A percentile compares a stretch with the other conserved stretches of the same genome.
phyloP scores from a whole-genome alignment of 345 rosid genomes.

The Atalantia buxifolia region DNA sequence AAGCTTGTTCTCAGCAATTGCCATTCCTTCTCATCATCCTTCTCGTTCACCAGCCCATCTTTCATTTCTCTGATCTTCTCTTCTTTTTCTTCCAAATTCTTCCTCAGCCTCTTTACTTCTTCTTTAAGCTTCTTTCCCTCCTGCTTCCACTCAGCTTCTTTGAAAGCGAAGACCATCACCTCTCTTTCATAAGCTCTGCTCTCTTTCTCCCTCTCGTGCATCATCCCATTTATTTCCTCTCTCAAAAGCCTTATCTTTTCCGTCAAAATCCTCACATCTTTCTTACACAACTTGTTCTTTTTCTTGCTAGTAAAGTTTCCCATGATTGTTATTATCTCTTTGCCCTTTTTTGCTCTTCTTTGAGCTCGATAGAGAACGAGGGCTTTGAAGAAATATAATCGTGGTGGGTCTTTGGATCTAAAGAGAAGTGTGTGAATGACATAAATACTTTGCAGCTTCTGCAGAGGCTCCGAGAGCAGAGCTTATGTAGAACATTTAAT shows the following conservation, averaged over 20 bases:
- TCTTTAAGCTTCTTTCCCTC: constrained; percentile 66
- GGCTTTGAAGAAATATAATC: background rate
- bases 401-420: constrained; percentile 11
- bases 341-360: background rate
- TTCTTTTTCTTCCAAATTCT: constrained; percentile 41
- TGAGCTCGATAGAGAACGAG: background rate
- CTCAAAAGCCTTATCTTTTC: constrained; percentile 44
- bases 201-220: constrained; percentile 45
- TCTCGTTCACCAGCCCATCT: constrained; percentile 4
- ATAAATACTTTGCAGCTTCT: constrained; percentile 13
- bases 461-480: constrained; percentile 20
- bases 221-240: constrained; percentile 42
- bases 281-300: constrained; percentile 18
- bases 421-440: constrained; percentile 28
- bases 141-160: constrained; percentile 65
- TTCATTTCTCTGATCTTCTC: constrained; percentile 32
- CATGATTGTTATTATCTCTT: constrained; percentile 22
- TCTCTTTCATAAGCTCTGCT: constrained; percentile 42
- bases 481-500: no score
- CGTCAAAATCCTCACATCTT: constrained; percentile 18
- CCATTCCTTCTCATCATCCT: constrained; percentile 27
- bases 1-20: constrained; percentile 26
- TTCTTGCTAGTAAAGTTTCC: constrained; percentile 45
- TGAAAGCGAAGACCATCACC: constrained; percentile 37
- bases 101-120: constrained; percentile 54